Evolutionary conservation across 306 rosid genomes (phyloP), one percentile per base, ranked within the genome.

Genomic region (Crataegus laevigata): DNA sequence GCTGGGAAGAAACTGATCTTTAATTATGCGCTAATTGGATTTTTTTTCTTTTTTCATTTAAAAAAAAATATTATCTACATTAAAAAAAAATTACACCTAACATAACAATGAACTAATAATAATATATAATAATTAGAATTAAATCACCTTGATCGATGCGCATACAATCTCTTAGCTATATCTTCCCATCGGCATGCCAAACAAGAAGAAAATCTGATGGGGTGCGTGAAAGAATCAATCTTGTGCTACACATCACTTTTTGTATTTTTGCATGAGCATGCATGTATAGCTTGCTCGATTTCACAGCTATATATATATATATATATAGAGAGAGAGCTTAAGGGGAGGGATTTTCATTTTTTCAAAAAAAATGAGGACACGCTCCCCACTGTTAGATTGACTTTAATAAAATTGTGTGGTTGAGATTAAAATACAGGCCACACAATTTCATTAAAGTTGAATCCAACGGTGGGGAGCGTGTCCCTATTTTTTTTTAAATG

Each of bases 191-290:
- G 14, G 51, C 67, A 34, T 65, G 57, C 75, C 80, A 45, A 84
- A 87, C 77, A 66, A 77, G 72, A 42, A 76, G 60, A 81, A 81
- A 80, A 88, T 85, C 89, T 85, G 84, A 76, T 87, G 87, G 85
- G 90, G 60, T 79, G 78, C 68, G 82, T 85, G 84, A 89, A 76
- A 73, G 75, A 69, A 87, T 86, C 85, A 72, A 82, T 82, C 79
- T 73, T 68, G 69, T 68, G 73, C 76, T 81, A 45, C 4, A 36
- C 10, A 45, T 14, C 36, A 62, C 14, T n/a, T 60, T 26, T 21
- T 32, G 52, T 45, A 45, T 3, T 64, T 9, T 32, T 24, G 26
- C 73, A 15, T 66, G 26, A 12, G 55, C 65, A n/a, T 68, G 55
- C 43, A 15, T 34, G 1, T 69, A 55, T 34, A 34, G 28, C 29